Evolutionary conservation across 257 asterid genomes (phyloP), one percentile per base, ranked within the genome.

Genomic region (Plantago ovata): DNA sequence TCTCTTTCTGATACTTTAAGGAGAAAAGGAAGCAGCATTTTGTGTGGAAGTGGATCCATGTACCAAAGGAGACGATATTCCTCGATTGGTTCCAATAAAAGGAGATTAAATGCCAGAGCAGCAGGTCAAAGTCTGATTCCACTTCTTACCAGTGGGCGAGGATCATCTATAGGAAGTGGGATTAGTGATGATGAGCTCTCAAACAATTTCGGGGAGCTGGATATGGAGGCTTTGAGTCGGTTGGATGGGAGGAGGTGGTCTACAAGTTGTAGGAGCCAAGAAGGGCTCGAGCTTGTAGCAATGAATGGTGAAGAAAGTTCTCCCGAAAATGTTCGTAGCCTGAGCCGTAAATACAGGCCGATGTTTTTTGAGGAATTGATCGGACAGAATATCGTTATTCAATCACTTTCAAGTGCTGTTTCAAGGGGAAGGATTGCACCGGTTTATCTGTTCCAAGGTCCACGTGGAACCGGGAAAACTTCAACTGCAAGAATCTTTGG

Each of bases 391-490:
- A 73, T 84, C 63, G 92, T 84, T 19, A 84, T 83, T 53, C 95
- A 93, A 61, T 93, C 97, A 60, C 84, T 93, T 38, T 70, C 41
- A 50, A 83, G 63, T 70, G 86, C 86, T 0, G 62, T 93, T 70
- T 78, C 92, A 33, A 81, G 83, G 58, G 72, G 85, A 60, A 74
- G 89, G 67, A 80, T 86, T 65, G 84, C 94, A 60, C 95, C 97
- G 0, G 81, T 89, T 66, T 89, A 86, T 74, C 94, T 93, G 56
- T 83, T 93, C 72, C 97, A 89, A 61, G 99, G 99, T 64, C 97
- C 96, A 7, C 97, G 96, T 18, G 99, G 99, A 53, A 93, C 94
- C 3, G 99, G 99, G 43, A 93, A 93, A 70, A 84, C 93, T 49
- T 86, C 96, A 68, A 78, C 89, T 0, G 96, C 96, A 6, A 72